Evolutionary conservation across 2,329 filamentous ascomycete species (phyloP), one percentile per base, ranked within the genome.

Genomic region (Neonectria punicea): DNA sequence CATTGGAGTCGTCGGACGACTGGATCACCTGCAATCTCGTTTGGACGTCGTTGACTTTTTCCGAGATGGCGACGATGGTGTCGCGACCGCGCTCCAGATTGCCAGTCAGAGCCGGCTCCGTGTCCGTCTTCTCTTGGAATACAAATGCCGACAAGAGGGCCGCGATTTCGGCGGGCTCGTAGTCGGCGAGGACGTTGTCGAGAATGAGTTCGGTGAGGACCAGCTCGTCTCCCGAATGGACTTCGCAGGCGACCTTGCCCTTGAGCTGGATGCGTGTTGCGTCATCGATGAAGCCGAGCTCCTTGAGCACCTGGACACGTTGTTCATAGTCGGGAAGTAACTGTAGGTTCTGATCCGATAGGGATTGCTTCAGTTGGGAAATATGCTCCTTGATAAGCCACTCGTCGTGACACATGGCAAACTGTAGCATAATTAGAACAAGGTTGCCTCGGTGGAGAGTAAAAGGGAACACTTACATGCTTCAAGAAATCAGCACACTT

Each of bases 331-430:
- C 96, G 0, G 96, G 96, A 10, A 99, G 87, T 5, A 99, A 87
- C 76, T 98, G 94, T 2, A 99, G 88, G 76, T 98, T 98, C 77
- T 98, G 95, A 77, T 98, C 94, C 1, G 96, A 98, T 81, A 98
- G 93, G 30, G 95, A 86, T 75, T 93, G 91, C 66, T 94, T 93
- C 64, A 99, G 85, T 66, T 94, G 90, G 14, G 90, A 88, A 72
- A 99, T 98, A 73, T 97, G 94, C 77, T 97, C 94, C 77, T 96
- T 93, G 78, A 99, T 93, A 51, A 97, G 86, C 94, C 95, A 98
- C 80, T 98, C 93, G 76, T 98, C 93, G 75, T 99, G 94, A 75
- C 94, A 93, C 92, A 97, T 97, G 67, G 94, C 92, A 77, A 96
- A 98, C 92, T 95, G 58, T 5, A 84, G 73, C 8, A 13, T 2